These are phyloP conservation scores for Wilcoxina mikolae DNA, from an alignment of 495 filamentous ascomycete species.

Conservation along the genomic window DNA sequence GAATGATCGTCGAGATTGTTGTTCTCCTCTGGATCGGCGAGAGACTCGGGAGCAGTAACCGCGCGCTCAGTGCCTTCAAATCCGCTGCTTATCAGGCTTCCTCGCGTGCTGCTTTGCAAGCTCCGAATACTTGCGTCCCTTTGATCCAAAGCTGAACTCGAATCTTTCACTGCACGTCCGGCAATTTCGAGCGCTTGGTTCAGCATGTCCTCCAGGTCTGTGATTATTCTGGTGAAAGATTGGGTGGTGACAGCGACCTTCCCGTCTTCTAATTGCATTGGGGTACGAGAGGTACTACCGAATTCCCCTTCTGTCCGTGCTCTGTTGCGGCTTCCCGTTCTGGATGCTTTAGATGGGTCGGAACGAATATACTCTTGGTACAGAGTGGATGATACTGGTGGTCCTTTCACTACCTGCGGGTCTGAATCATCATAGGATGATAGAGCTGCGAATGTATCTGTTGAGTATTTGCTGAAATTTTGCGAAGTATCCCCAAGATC, in stretches of 20 bases:
- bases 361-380: neutral
- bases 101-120: neutral
- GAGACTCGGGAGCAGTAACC: constrained; percentile 10
- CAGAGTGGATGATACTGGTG: neutral
- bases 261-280: neutral
- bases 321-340: neutral
- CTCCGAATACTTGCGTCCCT: constrained; percentile 18
- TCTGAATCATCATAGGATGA: constrained; percentile 3
- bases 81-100: neutral
- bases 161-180: constrained; percentile 16
- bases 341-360: neutral
- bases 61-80: constrained; percentile 8
- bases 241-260: constrained; percentile 1
- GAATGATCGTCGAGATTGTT: too few relatives aligned
- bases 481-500: neutral
- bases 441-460: neutral
- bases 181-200: constrained; percentile 23
- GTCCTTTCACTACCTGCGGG: neutral
- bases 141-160: constrained; percentile 17
- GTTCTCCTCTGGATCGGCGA: constrained; percentile 3
- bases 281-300: neutral
- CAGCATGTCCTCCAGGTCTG: constrained; percentile 24
- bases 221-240: constrained; percentile 19
- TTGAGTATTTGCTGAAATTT: neutral
- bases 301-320: neutral